Evolutionary conservation across 768 basidiomycete species (phyloP).

Genomic region (Asterophora lycoperdoides): DNA sequence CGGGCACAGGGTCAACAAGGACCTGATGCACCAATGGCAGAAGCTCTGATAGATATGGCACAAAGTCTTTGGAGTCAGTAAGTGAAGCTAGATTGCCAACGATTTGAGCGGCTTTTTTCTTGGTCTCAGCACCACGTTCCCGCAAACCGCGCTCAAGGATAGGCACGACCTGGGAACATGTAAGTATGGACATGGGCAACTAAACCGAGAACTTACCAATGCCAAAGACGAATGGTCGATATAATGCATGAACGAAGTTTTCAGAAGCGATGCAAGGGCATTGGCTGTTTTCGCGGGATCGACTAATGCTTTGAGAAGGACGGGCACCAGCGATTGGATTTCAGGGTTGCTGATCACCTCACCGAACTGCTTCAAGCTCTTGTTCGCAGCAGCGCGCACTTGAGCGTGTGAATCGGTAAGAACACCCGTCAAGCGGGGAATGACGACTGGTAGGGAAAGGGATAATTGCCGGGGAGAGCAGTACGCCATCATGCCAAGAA

Average conservation of each 20-base stretch:
- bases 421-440: constrained; percentile 91
- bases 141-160: constrained; percentile 91
- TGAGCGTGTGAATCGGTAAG: constrained; percentile 97
- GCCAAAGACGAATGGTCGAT: constrained; percentile 97
- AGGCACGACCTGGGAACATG: constrained; percentile 70
- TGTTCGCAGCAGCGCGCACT: constrained; percentile 89
- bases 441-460: constrained; percentile 91
- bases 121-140: constrained; percentile 90
- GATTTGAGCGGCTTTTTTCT: constrained; percentile 94
- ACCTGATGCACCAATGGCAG: constrained; percentile 90
- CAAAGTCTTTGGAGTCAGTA: constrained; percentile 87
- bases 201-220: constrained; percentile 47
- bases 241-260: constrained; percentile 96
- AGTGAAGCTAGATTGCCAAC: constrained; percentile 94
- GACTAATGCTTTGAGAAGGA: constrained; percentile 90
- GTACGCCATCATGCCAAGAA: constrained; percentile 98
- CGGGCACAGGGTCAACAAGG: constrained; percentile 94
- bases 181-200: background rate
- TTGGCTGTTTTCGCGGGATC: constrained; percentile 89
- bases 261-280: constrained; percentile 81
- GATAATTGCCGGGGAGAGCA: constrained; percentile 95
- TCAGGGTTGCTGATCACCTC: constrained; percentile 99
- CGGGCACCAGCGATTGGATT: constrained; percentile 84
- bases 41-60: constrained; percentile 87
- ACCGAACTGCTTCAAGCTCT: constrained; percentile 94